Evolutionary conservation across 179 eudicot species (phyloP).

Genomic region (Beta lomatogona): DNA sequence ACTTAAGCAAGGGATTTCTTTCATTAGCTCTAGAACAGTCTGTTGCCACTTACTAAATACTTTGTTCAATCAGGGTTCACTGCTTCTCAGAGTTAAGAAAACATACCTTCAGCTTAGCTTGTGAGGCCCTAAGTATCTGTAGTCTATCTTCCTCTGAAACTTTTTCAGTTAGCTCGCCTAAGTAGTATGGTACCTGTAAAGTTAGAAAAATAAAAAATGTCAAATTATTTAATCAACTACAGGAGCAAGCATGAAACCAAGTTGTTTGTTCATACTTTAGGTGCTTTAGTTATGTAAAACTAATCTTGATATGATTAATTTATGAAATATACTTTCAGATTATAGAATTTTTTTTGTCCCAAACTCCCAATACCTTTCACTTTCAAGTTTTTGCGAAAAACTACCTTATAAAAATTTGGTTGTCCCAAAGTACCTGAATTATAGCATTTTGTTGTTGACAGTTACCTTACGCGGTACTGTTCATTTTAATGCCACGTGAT

Average conservation of each 20-base stretch:
- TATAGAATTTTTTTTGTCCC: too few relatives aligned
- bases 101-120: slow-evolving; percentile 67
- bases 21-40: background rate
- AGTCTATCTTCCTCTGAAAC: slow-evolving; percentile 69
- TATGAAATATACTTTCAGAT: too few relatives aligned
- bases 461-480: too few relatives aligned
- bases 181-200: slow-evolving; percentile 79
- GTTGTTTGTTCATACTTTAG: background rate
- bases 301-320: too few relatives aligned
- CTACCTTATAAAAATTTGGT: too few relatives aligned
- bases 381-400: too few relatives aligned
- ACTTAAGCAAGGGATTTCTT: background rate
- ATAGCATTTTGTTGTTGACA: too few relatives aligned
- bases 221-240: background rate
- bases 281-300: too few relatives aligned
- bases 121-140: slow-evolving; percentile 65
- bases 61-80: background rate
- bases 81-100: background rate
- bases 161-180: slow-evolving; percentile 80
- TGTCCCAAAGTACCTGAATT: too few relatives aligned
- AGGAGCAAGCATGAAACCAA: background rate
- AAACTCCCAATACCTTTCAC: too few relatives aligned
- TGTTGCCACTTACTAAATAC: background rate
- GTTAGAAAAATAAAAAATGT: slow-evolving; percentile 6
- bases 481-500: too few relatives aligned